Base-by-base conservation (phyloP, 257 asterid genomes). In the Solanum habrochaites region DNA sequence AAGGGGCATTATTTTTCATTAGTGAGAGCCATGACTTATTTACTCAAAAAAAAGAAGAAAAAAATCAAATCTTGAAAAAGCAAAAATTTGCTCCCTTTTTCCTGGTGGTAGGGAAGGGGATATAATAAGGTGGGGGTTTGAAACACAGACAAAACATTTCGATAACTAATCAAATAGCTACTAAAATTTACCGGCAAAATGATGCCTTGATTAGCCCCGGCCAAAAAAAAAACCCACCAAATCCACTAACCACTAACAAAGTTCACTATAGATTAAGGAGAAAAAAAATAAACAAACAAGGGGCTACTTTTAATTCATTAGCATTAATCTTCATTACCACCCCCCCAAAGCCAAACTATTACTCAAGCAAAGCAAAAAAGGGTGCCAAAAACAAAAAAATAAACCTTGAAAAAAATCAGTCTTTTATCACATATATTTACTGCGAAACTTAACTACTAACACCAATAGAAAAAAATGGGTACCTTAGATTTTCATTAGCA, bases 401-500 rank as follows among this genome's bases (percentile, higher is more conserved):
- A 89, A 91, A 88, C 88, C 89, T 88, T 64, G 71, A 62, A 42
- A 88, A 56, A 87, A 77, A 89, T 62, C 43, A 88, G 83, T 45
- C 40, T 86, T 83, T 72, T 56, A 86, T 84, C 60, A 23, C 85
- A 85, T 93, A 90, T 90, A 89, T 89, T 42, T 74, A 47, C 25
- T 70, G 45, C 71, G 35, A 83, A 8, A 60, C 7, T 60, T 60
- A 60, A 60, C 67, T 60, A 23, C 69, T 2, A 75, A 75, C 69
- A 74, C 58, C n/a, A 75, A 77, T 2, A 12, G 60, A 75, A 40
- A 42, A 75, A 7, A 43, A 45, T 66, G 45, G 85, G 35, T 89
- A 94, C 96, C 95, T 92, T 87, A 4, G 95, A 93, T n/a, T n/a
- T 90, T 92, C 92, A 85, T 83, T 92, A 18, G 88, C 90, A 90